Conservation (phyloP, 208 protist genomes). For the Trypanosoma mega region DNA sequence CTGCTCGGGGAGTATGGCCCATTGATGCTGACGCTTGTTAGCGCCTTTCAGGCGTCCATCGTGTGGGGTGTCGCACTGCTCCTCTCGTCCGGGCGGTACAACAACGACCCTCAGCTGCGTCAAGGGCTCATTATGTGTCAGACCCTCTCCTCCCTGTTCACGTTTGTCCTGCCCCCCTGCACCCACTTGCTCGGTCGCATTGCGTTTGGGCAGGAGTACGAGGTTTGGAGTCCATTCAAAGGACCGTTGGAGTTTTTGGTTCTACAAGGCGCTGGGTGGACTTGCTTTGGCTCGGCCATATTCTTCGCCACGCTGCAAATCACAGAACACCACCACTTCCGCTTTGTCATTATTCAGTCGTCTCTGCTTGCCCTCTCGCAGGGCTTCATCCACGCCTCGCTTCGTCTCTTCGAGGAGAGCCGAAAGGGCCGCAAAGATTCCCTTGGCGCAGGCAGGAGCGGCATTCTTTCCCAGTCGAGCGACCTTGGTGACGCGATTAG, state of each 20-base stretch:
- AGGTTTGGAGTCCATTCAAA: conserved; percentile 61
- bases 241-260: conserved; percentile 59
- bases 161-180: conserved; percentile 57
- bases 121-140: conserved; percentile 31
- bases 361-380: conserved; percentile 51
- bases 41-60: conserved; percentile 18
- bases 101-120: conserved; percentile 9
- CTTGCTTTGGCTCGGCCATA: conserved; percentile 48
- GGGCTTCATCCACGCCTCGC: conserved; percentile 63
- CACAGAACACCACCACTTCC: conserved; percentile 37
- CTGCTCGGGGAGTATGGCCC: conserved; percentile 23
- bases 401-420: conserved; percentile 49
- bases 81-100: conserved; percentile 13
- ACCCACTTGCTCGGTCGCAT: conserved; percentile 68
- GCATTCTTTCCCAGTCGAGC: too few relatives aligned
- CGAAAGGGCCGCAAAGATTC: not conserved
- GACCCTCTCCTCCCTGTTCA: conserved; percentile 37
- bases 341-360: conserved; percentile 45
- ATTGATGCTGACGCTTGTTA: conserved; percentile 23
- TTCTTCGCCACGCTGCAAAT: conserved; percentile 65
- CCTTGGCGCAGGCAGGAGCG: not conserved
- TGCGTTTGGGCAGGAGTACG: conserved; percentile 53
- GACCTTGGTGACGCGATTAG: too few relatives aligned
- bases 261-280: conserved; percentile 59
- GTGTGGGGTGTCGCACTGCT: conserved; percentile 27